These are phyloP conservation scores for Exophiala sp. DNA, from an alignment of 2,329 filamentous ascomycete genomes.

Conservation along the genomic window DNA sequence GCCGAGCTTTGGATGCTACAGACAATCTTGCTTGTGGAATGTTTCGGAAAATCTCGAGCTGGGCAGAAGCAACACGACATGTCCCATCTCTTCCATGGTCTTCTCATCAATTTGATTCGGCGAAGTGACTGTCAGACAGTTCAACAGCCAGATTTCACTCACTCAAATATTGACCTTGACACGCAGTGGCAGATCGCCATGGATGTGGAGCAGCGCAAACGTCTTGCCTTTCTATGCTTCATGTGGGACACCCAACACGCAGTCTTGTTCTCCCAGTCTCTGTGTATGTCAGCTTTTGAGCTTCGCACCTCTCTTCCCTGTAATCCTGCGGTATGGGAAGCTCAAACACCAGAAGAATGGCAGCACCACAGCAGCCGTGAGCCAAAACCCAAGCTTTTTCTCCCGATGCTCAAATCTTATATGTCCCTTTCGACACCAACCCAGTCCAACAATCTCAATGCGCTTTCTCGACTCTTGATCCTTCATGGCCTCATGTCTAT, in stretches of 20 bases:
- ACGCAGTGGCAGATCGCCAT: conserved; percentile 50
- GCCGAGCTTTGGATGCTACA: conserved; percentile 58
- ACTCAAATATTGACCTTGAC: conserved; percentile 40
- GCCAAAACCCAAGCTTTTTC: conserved; percentile 34
- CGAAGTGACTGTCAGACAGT: conserved; percentile 49
- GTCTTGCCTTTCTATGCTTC: conserved; percentile 56
- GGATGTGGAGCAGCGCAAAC: conserved; percentile 54
- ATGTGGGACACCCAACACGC: conserved; percentile 63
- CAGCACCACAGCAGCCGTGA: conserved; percentile 38
- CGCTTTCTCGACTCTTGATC: conserved; percentile 49
- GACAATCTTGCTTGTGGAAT: conserved; percentile 57
- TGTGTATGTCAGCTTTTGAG: conserved; percentile 62
- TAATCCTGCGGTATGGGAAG: conserved; percentile 53
- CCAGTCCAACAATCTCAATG: conserved; percentile 43
- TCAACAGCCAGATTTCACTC: conserved; percentile 34
- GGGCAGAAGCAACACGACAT: conserved; percentile 60
- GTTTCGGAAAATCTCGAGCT: conserved; percentile 58
- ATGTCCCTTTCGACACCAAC: conserved; percentile 36
- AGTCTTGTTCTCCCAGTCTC: conserved; percentile 58
- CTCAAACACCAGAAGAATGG: conserved; percentile 50
- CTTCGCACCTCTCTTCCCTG: conserved; percentile 54
- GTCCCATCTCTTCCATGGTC: conserved; percentile 54
- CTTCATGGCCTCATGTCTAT: conserved; percentile 59
- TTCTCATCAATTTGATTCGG: conserved; percentile 51
- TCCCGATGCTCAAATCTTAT: conserved; percentile 52